Evolutionary conservation across 495 filamentous ascomycete species (phyloP), one percentile per base, ranked within the genome.

Genomic region (Penicillium lividum): DNA sequence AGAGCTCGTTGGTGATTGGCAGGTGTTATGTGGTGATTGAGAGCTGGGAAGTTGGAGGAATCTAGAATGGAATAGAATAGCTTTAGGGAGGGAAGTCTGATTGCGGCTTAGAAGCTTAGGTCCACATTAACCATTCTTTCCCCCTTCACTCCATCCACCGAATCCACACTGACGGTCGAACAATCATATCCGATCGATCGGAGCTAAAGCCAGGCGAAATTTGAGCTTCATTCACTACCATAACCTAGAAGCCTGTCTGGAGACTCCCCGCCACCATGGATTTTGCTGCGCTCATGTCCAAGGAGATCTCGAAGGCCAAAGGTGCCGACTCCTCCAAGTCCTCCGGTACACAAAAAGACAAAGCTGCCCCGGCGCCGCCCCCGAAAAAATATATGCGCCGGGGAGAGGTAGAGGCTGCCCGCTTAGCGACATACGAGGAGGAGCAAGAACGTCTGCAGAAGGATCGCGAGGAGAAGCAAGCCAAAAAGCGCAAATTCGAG

Each of bases 211-310:
- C 27, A 11, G 22, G 45, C 22, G 45, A 47, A 11, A 27, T n/a
- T 27, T 29, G 45, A 47, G 11, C 16, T 47, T 11, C 10, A 6
- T 13, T 6, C 22, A 34, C 30, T 13, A 15, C 30, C 15, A 11
- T 31, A 9, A 8, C 47, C 10, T 1, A 33, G 25, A 31, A 38
- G 27, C 22, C 15, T 18, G 7, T 15, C 7, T n/a, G 6, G 51
- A 40, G 18, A 30, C 29, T 27, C 46, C 22, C 22, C 45, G 57
- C 68, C 67, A 77, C 28, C 67, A 98, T 98, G 94, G 92, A 98
- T 73, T 97, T 98, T 80, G 91, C 90, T 48, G 81, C 90, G 9
- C 79, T 98, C 42, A 93, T 98, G 89, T 84, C 89, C 64, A 85
- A 88, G 57, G 89, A 96, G 72, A 95, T 97, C 71, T 82, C 89